Evolutionary conservation across 2,329 filamentous ascomycete species (phyloP).

Genomic region (Aspergillus bombycis): DNA sequence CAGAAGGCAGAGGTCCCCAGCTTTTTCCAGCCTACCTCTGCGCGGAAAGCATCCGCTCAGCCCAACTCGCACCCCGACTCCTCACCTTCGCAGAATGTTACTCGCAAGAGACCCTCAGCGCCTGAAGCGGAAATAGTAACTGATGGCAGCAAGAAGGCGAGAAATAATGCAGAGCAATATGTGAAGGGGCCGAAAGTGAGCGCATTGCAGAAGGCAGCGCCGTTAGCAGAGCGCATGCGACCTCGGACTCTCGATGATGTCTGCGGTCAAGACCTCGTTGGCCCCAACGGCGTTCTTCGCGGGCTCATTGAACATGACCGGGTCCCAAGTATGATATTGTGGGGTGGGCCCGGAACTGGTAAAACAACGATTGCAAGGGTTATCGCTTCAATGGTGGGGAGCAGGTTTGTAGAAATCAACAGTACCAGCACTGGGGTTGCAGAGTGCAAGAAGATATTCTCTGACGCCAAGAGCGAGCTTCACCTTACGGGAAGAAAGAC

Average conservation of each 20-base stretch:
- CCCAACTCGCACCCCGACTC: conserved; percentile 25
- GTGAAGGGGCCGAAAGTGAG: conserved; percentile 69
- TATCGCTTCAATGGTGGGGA: conserved; percentile 79
- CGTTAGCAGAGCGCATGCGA: conserved; percentile 91
- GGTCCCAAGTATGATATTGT: conserved; percentile 93
- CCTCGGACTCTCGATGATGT: conserved; percentile 83
- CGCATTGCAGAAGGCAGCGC: conserved; percentile 70
- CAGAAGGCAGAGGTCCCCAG: conserved; percentile 50
- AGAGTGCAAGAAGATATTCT: conserved; percentile 91
- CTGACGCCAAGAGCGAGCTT: conserved; percentile 79
- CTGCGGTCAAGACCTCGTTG: conserved; percentile 89
- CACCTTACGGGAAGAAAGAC: conserved; percentile 83
- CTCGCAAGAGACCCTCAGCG: conserved; percentile 37
- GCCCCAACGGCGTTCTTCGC: conserved; percentile 78
- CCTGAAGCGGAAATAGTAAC: conserved; percentile 27
- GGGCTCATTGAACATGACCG: conserved; percentile 82
- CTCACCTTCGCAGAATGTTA: conserved; percentile 30
- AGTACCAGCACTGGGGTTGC: conserved; percentile 84
- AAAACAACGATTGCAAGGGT: conserved; percentile 79
- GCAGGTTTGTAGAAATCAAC: conserved; percentile 93
- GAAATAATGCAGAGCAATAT: conserved; percentile 41
- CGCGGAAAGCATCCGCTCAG: conserved; percentile 43
- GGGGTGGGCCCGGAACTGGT: conserved; percentile 57
- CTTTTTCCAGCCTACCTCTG: conserved; percentile 60
- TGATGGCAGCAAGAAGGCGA: conserved; percentile 26